phyloP scores from a whole-genome alignment of 768 basidiomycete genomes.

The Hydnomerulius pinastri region DNA sequence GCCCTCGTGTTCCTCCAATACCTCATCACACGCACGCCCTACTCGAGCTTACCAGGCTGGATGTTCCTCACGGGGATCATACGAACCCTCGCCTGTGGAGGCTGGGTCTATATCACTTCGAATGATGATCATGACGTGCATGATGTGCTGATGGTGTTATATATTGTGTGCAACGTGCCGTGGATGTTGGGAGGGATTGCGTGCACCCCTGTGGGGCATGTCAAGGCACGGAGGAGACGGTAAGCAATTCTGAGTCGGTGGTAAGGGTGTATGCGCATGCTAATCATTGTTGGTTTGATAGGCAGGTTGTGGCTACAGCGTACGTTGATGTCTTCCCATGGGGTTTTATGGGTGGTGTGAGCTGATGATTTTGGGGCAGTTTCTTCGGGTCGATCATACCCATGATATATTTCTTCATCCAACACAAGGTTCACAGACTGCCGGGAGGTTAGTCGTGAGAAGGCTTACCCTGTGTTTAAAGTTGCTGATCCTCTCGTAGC shows the following conservation, averaged over 20 bases:
- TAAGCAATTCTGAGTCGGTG: conserved; percentile 26
- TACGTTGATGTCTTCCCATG: conserved; percentile 27
- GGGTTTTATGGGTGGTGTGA: background rate
- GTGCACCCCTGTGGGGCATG: conserved; percentile 48
- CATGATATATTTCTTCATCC: conserved; percentile 81
- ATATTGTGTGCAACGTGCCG: conserved; percentile 81
- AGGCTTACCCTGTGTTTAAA: background rate
- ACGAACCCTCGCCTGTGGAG: conserved; percentile 81
- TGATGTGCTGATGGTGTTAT: conserved; percentile 86
- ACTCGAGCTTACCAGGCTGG: conserved; percentile 47
- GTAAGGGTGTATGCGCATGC: background rate
- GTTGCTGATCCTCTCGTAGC: conserved; percentile 48
- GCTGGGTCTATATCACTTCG: conserved; percentile 91
- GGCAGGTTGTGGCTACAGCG: conserved; percentile 55
- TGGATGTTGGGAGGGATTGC: conserved; percentile 82
- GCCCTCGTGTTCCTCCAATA: conserved; percentile 65
- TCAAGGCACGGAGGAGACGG: conserved; percentile 52
- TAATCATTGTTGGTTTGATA: conserved; percentile 24
- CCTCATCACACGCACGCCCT: conserved; percentile 48
- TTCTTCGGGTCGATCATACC: conserved; percentile 75
- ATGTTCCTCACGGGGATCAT: conserved; percentile 65
- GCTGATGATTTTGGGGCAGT: conserved; percentile 35
- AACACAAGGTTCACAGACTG: conserved; percentile 77
- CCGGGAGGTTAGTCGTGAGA: conserved; percentile 62
- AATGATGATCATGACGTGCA: conserved; percentile 82